Conservation (phyloP, 306 rosid species). For the Cucurbita pepo region DNA sequence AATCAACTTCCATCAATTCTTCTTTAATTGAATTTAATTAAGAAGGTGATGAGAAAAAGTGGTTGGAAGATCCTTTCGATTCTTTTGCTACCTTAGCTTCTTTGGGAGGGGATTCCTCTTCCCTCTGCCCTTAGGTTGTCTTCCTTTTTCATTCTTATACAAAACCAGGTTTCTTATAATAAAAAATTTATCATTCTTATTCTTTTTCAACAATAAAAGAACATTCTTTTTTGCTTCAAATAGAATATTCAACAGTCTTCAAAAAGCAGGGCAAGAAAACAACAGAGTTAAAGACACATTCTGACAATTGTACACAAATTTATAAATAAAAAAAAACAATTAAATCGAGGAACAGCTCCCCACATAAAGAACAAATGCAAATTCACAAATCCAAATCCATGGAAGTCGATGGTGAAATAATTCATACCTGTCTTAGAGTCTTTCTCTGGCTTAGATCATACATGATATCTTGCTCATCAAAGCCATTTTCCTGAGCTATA, state of each 20-base stretch:
- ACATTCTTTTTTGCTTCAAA: background rate
- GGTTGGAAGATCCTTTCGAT: background rate
- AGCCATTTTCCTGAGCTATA: slow-evolving; percentile 76
- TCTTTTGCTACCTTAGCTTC: background rate
- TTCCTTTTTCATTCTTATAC: background rate
- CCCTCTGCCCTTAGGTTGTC: background rate
- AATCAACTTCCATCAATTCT: background rate
- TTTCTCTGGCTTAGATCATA: slow-evolving; percentile 73
- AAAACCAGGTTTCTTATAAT: background rate
- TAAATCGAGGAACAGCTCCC: background rate
- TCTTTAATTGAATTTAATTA: background rate
- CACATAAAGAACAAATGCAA: background rate
- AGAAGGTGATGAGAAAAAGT: background rate
- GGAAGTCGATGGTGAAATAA: background rate
- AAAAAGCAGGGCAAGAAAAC: background rate
- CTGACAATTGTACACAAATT: background rate
- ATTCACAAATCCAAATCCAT: background rate
- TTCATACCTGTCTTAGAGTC: slow-evolving; percentile 70
- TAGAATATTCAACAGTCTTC: background rate
- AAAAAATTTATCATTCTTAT: background rate
- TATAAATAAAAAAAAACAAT: background rate
- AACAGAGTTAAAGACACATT: background rate
- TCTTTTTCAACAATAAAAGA: too few species aligned
- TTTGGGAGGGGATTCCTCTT: background rate
- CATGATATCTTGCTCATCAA: slow-evolving; percentile 47